Evolutionary conservation across 1,139 yeast genomes (phyloP).

Genomic region (Kluyveromyces sp.): DNA sequence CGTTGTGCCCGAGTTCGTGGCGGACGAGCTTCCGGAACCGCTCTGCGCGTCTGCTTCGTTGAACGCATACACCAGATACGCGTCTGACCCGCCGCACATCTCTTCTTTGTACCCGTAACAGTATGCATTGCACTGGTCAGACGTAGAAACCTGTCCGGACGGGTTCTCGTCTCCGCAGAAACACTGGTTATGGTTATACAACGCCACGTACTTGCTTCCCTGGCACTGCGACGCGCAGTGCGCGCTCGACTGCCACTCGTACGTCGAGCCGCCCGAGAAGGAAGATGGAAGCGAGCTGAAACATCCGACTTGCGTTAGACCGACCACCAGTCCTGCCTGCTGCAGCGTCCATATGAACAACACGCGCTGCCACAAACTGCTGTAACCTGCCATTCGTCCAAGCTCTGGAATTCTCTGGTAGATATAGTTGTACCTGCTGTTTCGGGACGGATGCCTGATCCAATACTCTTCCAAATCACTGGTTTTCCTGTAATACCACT

Average conservation of each 20-base stretch:
- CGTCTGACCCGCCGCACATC: conserved; percentile 39
- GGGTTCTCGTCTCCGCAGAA: conserved; percentile 47
- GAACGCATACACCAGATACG: conserved; percentile 32
- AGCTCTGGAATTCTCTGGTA: too few relatives aligned
- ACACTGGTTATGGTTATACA: conserved; percentile 44
- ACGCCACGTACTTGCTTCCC: conserved; percentile 44
- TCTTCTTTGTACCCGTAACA: conserved; percentile 35
- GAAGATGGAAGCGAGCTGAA: conserved; percentile 34
- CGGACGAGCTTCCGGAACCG: conserved; percentile 1
- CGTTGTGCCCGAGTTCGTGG: background rate
- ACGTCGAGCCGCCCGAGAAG: conserved; percentile 34
- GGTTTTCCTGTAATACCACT: too few relatives aligned
- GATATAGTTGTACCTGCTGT: too few relatives aligned
- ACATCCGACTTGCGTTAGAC: conserved; percentile 20
- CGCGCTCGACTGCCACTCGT: conserved; percentile 41
- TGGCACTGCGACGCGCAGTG: conserved; percentile 41
- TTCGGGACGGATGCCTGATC: too few relatives aligned
- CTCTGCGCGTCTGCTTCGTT: background rate
- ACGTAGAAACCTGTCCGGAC: conserved; percentile 21
- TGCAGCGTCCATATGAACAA: background rate
- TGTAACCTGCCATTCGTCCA: too few relatives aligned
- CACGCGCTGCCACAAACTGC: background rate
- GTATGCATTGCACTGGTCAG: conserved; percentile 24
- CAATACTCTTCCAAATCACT: too few relatives aligned
- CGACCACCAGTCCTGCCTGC: background rate